A percentile compares a stretch with the other conserved stretches of the same genome.
Conservation (phyloP, 805 yeast genomes). For the Cyberlindnera veronae region DNA sequence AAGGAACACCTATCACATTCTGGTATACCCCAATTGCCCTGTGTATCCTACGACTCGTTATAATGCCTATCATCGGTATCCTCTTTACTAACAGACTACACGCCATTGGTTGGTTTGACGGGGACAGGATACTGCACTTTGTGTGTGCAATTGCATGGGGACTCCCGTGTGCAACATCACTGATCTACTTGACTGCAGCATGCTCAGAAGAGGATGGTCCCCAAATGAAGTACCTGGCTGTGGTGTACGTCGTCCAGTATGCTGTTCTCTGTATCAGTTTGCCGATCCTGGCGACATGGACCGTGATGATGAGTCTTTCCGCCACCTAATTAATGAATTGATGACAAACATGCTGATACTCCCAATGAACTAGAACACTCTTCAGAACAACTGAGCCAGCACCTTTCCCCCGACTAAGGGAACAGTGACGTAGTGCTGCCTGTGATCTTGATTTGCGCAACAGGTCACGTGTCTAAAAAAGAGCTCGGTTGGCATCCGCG, state of each 20-base stretch:
- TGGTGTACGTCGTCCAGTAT: constrained; percentile 25
- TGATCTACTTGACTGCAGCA: constrained; percentile 78
- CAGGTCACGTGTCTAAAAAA: too few relatives aligned
- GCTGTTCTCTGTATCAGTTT: constrained; percentile 22
- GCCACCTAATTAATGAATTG: not conserved
- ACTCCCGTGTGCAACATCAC: constrained; percentile 85
- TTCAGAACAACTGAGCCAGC: too few relatives aligned
- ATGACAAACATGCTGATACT: too few relatives aligned
- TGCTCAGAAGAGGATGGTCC: constrained; percentile 7
- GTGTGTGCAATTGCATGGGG: constrained; percentile 75
- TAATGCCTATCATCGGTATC: constrained; percentile 80
- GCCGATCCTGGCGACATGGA: constrained; percentile 23
- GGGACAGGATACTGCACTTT: constrained; percentile 58
- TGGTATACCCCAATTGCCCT: constrained; percentile 52
- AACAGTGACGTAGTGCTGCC: too few relatives aligned
- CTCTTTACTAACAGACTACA: constrained; percentile 59
- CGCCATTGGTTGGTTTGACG: constrained; percentile 61
- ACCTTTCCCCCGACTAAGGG: too few relatives aligned
- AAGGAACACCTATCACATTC: constrained; percentile 34
- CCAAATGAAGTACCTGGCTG: constrained; percentile 24
- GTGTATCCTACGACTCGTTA: constrained; percentile 54
- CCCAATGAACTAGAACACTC: too few relatives aligned
- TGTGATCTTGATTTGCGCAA: too few relatives aligned
- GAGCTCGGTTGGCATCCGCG: too few relatives aligned
- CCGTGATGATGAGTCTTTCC: not conserved